phyloP scores from a whole-genome alignment of 2,329 filamentous ascomycete genomes.

The Pezicula radicicola region DNA sequence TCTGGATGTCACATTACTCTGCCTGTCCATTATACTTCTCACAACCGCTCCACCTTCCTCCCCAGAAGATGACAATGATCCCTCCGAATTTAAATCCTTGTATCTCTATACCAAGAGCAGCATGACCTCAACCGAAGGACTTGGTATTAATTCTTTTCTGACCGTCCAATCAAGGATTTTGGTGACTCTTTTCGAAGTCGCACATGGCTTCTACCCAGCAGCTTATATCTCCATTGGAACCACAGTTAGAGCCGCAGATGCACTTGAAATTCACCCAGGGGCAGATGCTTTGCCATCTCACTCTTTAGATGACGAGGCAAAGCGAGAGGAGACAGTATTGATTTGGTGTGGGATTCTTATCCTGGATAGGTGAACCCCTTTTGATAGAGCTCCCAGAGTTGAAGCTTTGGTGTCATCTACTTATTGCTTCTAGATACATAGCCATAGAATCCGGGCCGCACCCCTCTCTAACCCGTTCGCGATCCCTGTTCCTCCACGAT shows the following conservation, averaged over 20 bases:
- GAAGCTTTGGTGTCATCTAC: slow-evolving; percentile 1
- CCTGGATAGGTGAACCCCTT: slow-evolving; percentile 13
- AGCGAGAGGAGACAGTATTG: slow-evolving; percentile 7
- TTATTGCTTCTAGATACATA: slow-evolving; percentile 15
- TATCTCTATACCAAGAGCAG: slow-evolving; percentile 15
- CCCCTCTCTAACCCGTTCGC: slow-evolving; percentile 11
- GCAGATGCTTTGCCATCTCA: slow-evolving; percentile 3
- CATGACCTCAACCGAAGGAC: slow-evolving; percentile 10
- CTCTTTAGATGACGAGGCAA: slow-evolving; percentile 4
- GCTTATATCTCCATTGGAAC: slow-evolving; percentile 18
- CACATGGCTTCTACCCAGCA: slow-evolving; percentile 16
- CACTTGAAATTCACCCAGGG: slow-evolving; percentile 9
- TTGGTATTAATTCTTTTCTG: slow-evolving; percentile 14
- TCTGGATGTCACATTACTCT: slow-evolving; percentile 13
- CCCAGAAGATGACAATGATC: slow-evolving; percentile 4
- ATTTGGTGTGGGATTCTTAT: slow-evolving; percentile 16
- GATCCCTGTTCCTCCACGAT: slow-evolving; percentile 4
- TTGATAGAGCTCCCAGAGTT: not conserved
- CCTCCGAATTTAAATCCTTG: slow-evolving; percentile 9
- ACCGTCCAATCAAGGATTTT: slow-evolving; percentile 14
- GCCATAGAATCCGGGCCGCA: slow-evolving; percentile 11
- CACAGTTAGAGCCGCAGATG: slow-evolving; percentile 13
- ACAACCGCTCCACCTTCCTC: slow-evolving; percentile 3
- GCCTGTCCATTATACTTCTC: slow-evolving; percentile 14
- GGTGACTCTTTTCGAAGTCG: slow-evolving; percentile 17